Evolutionary conservation across 1,139 yeast species (phyloP).

Genomic region (Candida glucosophila): DNA sequence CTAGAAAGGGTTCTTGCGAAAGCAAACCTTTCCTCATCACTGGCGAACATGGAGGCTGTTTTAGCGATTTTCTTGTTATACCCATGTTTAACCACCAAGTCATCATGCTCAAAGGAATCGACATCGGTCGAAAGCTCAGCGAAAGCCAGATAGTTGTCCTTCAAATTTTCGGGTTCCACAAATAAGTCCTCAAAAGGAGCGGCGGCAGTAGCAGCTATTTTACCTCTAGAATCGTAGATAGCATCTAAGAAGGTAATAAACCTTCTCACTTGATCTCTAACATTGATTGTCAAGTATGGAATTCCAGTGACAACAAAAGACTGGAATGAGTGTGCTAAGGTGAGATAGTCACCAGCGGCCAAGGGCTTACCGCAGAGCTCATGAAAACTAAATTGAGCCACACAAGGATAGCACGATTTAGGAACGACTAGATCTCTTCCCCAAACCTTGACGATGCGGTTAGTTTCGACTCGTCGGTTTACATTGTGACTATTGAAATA

Average conservation of each 20-base stretch:
- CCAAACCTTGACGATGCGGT: conserved; percentile 60
- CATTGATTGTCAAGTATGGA: conserved; percentile 71
- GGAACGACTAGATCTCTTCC: conserved; percentile 80
- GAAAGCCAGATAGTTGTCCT: conserved; percentile 46
- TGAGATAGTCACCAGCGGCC: conserved; percentile 93
- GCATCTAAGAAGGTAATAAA: conserved; percentile 94
- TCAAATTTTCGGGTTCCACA: conserved; percentile 70
- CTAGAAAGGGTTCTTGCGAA: conserved; percentile 91
- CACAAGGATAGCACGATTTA: conserved; percentile 62
- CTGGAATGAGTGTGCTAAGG: conserved; percentile 68
- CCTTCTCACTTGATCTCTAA: conserved; percentile 77
- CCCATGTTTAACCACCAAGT: conserved; percentile 61
- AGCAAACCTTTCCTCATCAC: conserved; percentile 93
- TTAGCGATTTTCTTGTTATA: conserved; percentile 69
- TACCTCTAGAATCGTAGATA: conserved; percentile 81
- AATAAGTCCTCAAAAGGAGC: conserved; percentile 79
- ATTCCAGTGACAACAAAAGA: conserved; percentile 85
- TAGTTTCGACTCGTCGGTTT: conserved; percentile 19
- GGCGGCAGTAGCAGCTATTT: conserved; percentile 82
- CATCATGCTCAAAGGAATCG: conserved; percentile 46
- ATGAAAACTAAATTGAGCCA: conserved; percentile 82
- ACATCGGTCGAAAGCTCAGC: conserved; percentile 28
- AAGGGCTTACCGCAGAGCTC: conserved; percentile 80
- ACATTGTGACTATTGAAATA: conserved; percentile 57
- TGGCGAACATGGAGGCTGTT: conserved; percentile 70